A percentile compares a stretch with the other conserved stretches of the same genome.
phyloP scores from a whole-genome alignment of 2,329 filamentous ascomycete species.

The Lachnellula willkommii region DNA sequence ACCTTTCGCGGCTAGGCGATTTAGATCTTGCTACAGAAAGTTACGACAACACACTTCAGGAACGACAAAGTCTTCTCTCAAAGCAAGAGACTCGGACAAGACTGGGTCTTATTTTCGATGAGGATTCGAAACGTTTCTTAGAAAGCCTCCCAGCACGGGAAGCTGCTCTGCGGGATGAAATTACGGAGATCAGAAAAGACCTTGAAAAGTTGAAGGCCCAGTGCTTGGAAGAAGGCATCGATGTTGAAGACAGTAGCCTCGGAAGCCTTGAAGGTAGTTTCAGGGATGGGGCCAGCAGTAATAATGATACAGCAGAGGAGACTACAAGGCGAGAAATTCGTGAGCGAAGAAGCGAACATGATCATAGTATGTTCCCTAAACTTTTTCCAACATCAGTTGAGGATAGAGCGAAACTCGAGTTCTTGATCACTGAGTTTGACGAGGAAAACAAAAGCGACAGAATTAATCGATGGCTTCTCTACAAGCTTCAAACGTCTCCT shows the following conservation, averaged over 20 bases:
- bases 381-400: slow-evolving; percentile 1
- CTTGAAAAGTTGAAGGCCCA: slow-evolving; percentile 4
- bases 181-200: slow-evolving; percentile 4
- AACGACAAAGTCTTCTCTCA: slow-evolving; percentile 1
- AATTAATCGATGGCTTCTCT: slow-evolving; percentile 14
- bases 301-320: background rate
- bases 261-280: background rate
- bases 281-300: background rate
- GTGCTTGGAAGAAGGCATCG: slow-evolving; percentile 13
- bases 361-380: slow-evolving; percentile 11
- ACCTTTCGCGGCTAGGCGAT: slow-evolving; percentile 14
- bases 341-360: background rate
- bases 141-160: slow-evolving; percentile 1
- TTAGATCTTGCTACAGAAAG: slow-evolving; percentile 14
- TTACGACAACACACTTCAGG: slow-evolving; percentile 3
- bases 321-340: background rate
- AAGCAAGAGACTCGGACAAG: background rate
- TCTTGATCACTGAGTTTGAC: slow-evolving; percentile 12
- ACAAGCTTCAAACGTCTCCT: slow-evolving; percentile 8
- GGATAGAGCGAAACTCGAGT: background rate
- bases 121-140: background rate
- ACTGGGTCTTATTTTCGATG: background rate
- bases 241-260: slow-evolving; percentile 1
- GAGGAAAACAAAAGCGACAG: slow-evolving; percentile 11
- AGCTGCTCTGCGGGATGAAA: slow-evolving; percentile 4